A percentile compares a stretch with the other conserved stretches of the same genome.
Conservation (phyloP, 306 rosid genomes). For the Rosa rugosa region DNA sequence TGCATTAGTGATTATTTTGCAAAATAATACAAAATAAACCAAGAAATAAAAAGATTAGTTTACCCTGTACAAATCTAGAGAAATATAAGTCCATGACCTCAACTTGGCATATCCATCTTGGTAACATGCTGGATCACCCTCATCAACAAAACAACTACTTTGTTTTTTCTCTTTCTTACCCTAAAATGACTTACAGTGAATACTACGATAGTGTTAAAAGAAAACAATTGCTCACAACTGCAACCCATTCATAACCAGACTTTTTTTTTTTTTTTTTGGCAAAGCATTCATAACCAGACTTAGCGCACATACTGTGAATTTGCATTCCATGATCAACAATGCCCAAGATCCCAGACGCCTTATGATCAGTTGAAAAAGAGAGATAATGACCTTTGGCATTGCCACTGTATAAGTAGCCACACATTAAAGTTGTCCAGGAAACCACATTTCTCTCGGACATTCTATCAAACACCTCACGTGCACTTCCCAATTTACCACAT, state of each 20-base stretch:
- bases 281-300: conserved; percentile 51
- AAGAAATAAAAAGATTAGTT: too few species aligned
- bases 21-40: too few species aligned
- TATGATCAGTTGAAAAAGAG: conserved; percentile 47
- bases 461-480: conserved; percentile 45
- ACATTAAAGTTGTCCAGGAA: conserved; percentile 43
- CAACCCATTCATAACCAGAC: conserved; percentile 44
- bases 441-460: conserved; percentile 56
- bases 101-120: too few species aligned
- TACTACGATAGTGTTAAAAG: too few species aligned
- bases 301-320: conserved; percentile 60
- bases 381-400: conserved; percentile 39
- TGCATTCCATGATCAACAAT: conserved; percentile 46
- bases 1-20: too few species aligned
- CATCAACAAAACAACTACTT: too few species aligned
- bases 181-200: too few species aligned
- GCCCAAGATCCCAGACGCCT: conserved; percentile 53
- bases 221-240: not conserved
- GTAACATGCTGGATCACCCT: too few species aligned
- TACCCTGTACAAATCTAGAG: too few species aligned
- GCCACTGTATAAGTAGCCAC: conserved; percentile 45
- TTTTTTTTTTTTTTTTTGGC: too few species aligned
- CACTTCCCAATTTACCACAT: conserved; percentile 40
- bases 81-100: too few species aligned
- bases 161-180: too few species aligned